phyloP scores from a whole-genome alignment of 768 basidiomycete species.

The Piloderma croceum region DNA sequence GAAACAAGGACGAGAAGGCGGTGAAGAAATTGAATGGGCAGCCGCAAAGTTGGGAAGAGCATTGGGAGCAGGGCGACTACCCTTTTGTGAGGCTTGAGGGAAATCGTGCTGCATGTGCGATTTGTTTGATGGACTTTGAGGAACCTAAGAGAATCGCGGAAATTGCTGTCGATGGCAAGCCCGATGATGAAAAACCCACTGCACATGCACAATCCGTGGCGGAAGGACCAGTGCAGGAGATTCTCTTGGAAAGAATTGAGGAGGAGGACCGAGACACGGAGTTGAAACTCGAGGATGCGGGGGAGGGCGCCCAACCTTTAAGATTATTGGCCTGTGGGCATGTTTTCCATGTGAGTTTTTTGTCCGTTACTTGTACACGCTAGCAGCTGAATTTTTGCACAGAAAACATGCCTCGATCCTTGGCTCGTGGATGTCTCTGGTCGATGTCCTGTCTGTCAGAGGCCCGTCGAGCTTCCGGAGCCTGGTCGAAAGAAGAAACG shows the following conservation, averaged over 20 bases:
- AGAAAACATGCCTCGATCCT: conserved; percentile 88
- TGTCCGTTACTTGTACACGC: not conserved
- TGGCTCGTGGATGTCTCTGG: conserved; percentile 85
- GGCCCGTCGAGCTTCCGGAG: conserved; percentile 52
- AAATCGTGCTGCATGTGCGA: conserved; percentile 79
- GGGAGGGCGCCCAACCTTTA: conserved; percentile 71
- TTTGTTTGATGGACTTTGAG: conserved; percentile 82
- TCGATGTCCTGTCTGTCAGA: conserved; percentile 83
- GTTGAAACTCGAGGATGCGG: conserved; percentile 62
- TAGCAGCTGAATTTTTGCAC: conserved; percentile 8
- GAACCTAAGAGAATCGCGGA: conserved; percentile 46
- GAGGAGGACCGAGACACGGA: conserved; percentile 37
- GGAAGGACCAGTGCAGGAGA: conserved; percentile 29
- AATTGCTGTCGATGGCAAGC: conserved; percentile 4
- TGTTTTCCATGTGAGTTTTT: conserved; percentile 75
- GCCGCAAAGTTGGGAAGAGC: conserved; percentile 63
- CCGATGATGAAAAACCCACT: conserved; percentile 11
- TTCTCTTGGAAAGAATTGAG: conserved; percentile 23
- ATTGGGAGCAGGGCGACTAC: conserved; percentile 71
- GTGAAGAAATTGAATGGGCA: conserved; percentile 18
- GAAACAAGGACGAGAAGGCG: conserved; percentile 6
- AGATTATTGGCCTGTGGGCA: conserved; percentile 76
- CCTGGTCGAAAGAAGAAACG: conserved; percentile 31
- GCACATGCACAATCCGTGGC: conserved; percentile 4
- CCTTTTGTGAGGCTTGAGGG: conserved; percentile 80